phyloP scores from a whole-genome alignment of 1,284 basidiomycete genomes.

The Ustilago lituana region DNA sequence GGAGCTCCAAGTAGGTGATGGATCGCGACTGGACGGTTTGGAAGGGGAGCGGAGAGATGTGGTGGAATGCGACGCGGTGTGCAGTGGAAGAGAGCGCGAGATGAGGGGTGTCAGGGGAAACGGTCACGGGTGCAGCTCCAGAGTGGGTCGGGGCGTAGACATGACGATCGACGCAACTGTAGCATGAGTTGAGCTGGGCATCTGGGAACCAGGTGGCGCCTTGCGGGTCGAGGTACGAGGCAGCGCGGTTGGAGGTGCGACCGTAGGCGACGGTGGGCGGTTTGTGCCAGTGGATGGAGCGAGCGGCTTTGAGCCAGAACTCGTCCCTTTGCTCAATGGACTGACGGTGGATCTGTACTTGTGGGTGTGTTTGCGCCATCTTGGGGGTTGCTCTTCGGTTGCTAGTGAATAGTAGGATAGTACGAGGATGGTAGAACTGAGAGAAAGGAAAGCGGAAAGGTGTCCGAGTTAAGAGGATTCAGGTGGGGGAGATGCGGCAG shows the following conservation, averaged over 20 bases:
- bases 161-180: slow-evolving; percentile 46
- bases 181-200: slow-evolving; percentile 51
- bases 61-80: slow-evolving; percentile 48
- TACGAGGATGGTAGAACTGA: too few species aligned
- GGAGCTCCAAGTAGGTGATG: slow-evolving; percentile 56
- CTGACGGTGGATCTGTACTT: slow-evolving; percentile 49
- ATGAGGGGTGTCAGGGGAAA: slow-evolving; percentile 51
- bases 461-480: too few species aligned
- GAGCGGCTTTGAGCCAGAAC: slow-evolving; percentile 56
- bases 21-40: slow-evolving; percentile 44
- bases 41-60: slow-evolving; percentile 56
- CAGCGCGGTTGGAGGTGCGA: slow-evolving; percentile 20
- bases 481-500: too few species aligned
- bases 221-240: slow-evolving; percentile 30
- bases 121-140: slow-evolving; percentile 36
- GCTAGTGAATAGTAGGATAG: too few species aligned
- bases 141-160: slow-evolving; percentile 38
- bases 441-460: too few species aligned
- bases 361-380: slow-evolving; percentile 41
- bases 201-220: slow-evolving; percentile 54
- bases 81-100: slow-evolving; percentile 42
- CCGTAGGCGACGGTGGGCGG: slow-evolving; percentile 49
- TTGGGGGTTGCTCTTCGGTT: too few species aligned
- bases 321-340: slow-evolving; percentile 42
- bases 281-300: slow-evolving; percentile 54